Percentiles rank a stretch among this genome's conserved stretches.
These are phyloP conservation scores for Nicotiana paniculata DNA, from an alignment of 257 asterid genomes.

Conservation along the genomic window DNA sequence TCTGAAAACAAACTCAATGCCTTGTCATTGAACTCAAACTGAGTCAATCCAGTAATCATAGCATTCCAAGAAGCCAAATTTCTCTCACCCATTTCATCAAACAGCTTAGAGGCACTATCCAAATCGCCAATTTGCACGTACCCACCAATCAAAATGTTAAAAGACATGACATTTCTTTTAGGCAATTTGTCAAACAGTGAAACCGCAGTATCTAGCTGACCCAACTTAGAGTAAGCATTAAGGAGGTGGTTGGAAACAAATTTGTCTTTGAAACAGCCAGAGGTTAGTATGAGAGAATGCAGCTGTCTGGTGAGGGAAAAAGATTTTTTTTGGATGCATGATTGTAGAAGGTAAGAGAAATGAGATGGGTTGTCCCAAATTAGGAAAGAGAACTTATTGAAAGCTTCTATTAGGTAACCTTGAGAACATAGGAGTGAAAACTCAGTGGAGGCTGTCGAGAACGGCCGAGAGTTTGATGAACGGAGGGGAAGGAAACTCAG, in stretches of 20 bases:
- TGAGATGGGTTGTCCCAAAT: slow-evolving; percentile 48
- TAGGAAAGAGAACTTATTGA: slow-evolving; percentile 34
- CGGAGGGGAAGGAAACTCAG: slow-evolving; percentile 21
- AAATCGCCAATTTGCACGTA: slow-evolving; percentile 50
- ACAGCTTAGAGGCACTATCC: slow-evolving; percentile 43
- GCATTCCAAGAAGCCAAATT: slow-evolving; percentile 96
- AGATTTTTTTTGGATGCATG: slow-evolving; percentile 50
- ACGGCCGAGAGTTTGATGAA: slow-evolving; percentile 12
- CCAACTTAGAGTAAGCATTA: slow-evolving; percentile 49
- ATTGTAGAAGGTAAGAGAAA: slow-evolving; percentile 56
- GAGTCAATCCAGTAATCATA: slow-evolving; percentile 57
- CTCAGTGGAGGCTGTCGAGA: slow-evolving; percentile 21
- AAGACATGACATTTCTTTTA: slow-evolving; percentile 59
- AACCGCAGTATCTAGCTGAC: slow-evolving; percentile 32
- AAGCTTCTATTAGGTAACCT: slow-evolving; percentile 50
- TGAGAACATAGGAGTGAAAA: slow-evolving; percentile 38
- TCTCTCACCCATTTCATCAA: slow-evolving; percentile 55
- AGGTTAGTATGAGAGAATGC: slow-evolving; percentile 53
- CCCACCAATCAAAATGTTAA: slow-evolving; percentile 74
- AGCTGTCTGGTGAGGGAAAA: slow-evolving; percentile 43
- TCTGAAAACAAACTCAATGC: slow-evolving; percentile 42
- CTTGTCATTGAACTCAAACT: slow-evolving; percentile 49
- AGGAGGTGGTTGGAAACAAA: slow-evolving; percentile 66
- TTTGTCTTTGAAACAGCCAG: slow-evolving; percentile 45
- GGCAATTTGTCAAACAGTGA: slow-evolving; percentile 61